Evolutionary conservation across 768 basidiomycete genomes (phyloP), one percentile per base, ranked within the genome.

Genomic region (Boletus tomentosulus): DNA sequence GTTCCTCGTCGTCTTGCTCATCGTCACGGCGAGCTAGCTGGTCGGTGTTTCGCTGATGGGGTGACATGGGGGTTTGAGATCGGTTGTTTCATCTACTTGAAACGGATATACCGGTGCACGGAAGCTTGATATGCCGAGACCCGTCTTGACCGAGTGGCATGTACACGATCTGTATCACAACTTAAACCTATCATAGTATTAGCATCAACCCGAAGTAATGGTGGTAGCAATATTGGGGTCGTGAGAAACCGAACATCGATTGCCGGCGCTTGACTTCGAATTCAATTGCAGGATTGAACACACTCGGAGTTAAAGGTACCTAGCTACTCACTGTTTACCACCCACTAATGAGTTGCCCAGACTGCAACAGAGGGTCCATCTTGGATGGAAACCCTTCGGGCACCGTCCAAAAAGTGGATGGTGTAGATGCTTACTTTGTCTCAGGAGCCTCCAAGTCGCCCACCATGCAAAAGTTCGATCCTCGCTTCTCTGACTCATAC

Each of bases 361-460:
- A 44, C n/a, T 44, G 25, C 43, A 28, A 28, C 15, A 27, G 8
- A 28, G 43, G 43, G 27, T 44, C 25, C 16, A 28, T 44, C 16
- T 13, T 28, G 8, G 25, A 28, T 9, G 43, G 27, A 16, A 44
- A 8, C 7, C 43, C 43, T 15, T 44, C 16, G 13, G 43, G 43
- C 25, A 28, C 43, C 27, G 9, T 44, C 13, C 12, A 28, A n/a
- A 44, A 28, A 2, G 27, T 44, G 43, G 15, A 44, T 16, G 27
- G 16, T n/a, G 15, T 28, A 8, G 43, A 58, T 12, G 74, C 78
- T 41, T 84, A 82, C 64, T 74, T 78, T 46, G 62, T 70, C 52
- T 62, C 75, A 3, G 34, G 68, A 63, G 22, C 27, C 31, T 42
- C 48, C 10, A 38, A 49, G 27, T 33, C 50, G 19, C 12, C 11